Base-by-base conservation (phyloP, 75 land plant genomes). In the Pseudotsuga menziesii region DNA sequence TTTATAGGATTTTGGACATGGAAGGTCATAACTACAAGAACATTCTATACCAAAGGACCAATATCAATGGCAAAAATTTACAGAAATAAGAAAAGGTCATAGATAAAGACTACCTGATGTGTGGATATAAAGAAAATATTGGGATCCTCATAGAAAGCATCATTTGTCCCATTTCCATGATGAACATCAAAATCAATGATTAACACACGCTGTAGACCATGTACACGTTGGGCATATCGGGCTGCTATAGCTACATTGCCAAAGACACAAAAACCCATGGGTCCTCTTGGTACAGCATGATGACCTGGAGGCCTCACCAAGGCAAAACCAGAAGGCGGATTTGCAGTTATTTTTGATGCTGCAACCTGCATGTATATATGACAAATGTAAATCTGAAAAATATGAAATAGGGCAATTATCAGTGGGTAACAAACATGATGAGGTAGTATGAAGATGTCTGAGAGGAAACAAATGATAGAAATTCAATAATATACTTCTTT, bases 121-220 rank as follows among this genome's bases (percentile, higher is more conserved):
- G 98, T 96, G 15, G 99, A 96, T 61, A 96, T 84, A 83, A 92
- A 96, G 75, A 85, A 92, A 71, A 96, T 83, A 82, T 96, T 89
- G 55, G 99, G 97, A 84, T 96, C 99, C 58, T 92, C 94, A 78
- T 94, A 96, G 81, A 96, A 96, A 25, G 90, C 89, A 84, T 96
- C 97, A 80, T 88, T 85, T 58, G 99, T 96, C 67, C 99, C 99
- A 89, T 96, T 96, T 26, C 99, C 99, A 81, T 96, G 99, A 58
- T 96, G 99, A 57, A 94, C 99, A 88, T 96, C 99, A 83, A 89
- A 96, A 76, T 96, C 99, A 80, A 96, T 96, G 26, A 96, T 94
- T 67, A 94, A 83, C 16, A 96, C 94, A 35, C 95, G 89, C 36
- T 86, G 85, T 69, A 96, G 78, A 36, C 91, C 88, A 89, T 94